Conservation (phyloP, 2,329 filamentous ascomycete species). For the Coniochaeta prunicola region DNA sequence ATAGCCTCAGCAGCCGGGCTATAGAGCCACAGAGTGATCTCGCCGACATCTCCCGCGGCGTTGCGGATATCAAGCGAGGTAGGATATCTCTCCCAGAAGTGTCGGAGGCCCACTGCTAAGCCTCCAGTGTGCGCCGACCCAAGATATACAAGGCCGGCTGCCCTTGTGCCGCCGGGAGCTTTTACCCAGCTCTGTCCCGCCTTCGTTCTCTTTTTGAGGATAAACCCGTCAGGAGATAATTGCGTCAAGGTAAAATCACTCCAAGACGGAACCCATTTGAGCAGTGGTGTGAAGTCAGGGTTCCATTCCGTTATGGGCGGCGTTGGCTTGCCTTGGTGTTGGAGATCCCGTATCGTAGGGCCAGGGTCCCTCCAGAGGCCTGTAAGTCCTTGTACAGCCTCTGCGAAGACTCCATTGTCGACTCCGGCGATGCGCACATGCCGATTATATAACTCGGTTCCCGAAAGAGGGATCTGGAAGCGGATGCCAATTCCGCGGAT, state of each 20-base stretch:
- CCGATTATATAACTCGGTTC: conserved; percentile 48
- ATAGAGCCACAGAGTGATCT: conserved; percentile 54
- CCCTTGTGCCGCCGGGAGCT: not conserved
- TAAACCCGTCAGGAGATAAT: not conserved
- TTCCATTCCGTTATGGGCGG: conserved; percentile 43
- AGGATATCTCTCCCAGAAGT: conserved; percentile 59
- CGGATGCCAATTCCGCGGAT: conserved; percentile 46
- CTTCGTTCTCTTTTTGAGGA: not conserved
- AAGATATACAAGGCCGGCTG: not conserved
- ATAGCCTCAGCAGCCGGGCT: conserved; percentile 28
- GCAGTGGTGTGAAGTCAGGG: conserved; percentile 30
- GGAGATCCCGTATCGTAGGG: too few species aligned
- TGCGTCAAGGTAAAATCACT: not conserved
- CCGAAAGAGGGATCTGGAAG: conserved; percentile 46
- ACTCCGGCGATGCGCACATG: conserved; percentile 50
- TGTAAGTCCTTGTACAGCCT: conserved; percentile 53
- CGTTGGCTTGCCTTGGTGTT: too few species aligned
- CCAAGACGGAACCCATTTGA: conserved; percentile 14
- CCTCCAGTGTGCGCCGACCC: too few species aligned
- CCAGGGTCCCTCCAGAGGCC: conserved; percentile 51
- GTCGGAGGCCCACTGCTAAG: conserved; percentile 33
- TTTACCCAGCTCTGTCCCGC: not conserved
- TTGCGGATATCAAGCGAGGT: conserved; percentile 48
- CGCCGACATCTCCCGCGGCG: conserved; percentile 38
- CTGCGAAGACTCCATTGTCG: conserved; percentile 46